Percentiles rank a stretch among this genome's conserved stretches.
Evolutionary conservation across 352 stramenopile genomes (phyloP).

Genomic region (Globisporangium alternatum): DNA sequence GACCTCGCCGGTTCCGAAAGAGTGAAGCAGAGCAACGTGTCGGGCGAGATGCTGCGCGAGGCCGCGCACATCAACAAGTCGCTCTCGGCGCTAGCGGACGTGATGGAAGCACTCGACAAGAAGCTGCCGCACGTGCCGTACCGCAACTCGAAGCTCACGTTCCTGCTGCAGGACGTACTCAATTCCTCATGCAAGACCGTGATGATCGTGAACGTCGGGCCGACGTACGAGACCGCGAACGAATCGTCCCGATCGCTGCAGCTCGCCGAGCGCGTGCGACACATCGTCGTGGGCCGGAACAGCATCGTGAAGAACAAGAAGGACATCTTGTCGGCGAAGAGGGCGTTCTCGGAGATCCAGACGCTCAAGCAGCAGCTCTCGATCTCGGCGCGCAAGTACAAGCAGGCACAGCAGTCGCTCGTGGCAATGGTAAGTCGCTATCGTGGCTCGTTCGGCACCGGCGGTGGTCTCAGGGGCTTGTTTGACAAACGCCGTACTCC

Average conservation of each 20-base stretch:
- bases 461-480: constrained; percentile 4
- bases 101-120: constrained; percentile 90
- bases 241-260: constrained; percentile 89
- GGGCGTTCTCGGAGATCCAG: constrained; percentile 93
- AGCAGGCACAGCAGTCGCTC: constrained; percentile 89
- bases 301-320: constrained; percentile 86
- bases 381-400: constrained; percentile 77
- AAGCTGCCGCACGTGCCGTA: constrained; percentile 94
- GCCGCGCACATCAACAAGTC: constrained; percentile 87
- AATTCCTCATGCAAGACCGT: constrained; percentile 90
- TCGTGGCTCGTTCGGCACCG: constrained; percentile 12
- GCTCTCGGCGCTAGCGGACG: constrained; percentile 91
- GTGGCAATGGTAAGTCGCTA: constrained; percentile 83
- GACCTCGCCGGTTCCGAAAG: constrained; percentile 91
- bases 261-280: constrained; percentile 77
- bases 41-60: constrained; percentile 79
- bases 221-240: constrained; percentile 72
- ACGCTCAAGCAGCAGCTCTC: constrained; percentile 92
- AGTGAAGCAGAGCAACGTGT: constrained; percentile 89
- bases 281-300: constrained; percentile 78
- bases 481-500: constrained; percentile 21
- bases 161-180: constrained; percentile 93
- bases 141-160: constrained; percentile 98
- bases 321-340: constrained; percentile 88
- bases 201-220: constrained; percentile 93